phyloP scores from a whole-genome alignment of 225 moss, liverwort and hornwort genomes.

The Straminergon stramineum region DNA sequence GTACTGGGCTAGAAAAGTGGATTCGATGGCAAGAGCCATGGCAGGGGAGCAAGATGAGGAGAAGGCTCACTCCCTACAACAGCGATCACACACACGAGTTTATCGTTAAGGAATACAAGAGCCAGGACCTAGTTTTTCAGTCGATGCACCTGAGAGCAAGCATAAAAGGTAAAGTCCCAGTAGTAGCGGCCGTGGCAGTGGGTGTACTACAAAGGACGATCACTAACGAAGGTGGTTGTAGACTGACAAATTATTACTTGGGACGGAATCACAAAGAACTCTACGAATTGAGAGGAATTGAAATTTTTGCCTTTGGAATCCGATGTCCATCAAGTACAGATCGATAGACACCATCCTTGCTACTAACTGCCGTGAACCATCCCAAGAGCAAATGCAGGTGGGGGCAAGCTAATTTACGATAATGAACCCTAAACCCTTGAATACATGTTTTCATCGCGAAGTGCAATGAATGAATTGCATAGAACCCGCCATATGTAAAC shows the following conservation, averaged over 20 bases:
- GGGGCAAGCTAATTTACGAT: too few relatives aligned
- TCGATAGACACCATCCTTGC: not conserved
- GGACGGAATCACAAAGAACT: not conserved
- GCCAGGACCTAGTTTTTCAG: too few relatives aligned
- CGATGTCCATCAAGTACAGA: too few relatives aligned
- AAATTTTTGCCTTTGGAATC: not conserved
- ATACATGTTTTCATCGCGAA: too few relatives aligned
- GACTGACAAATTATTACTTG: not conserved
- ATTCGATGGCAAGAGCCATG: not conserved
- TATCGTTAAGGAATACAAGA: not conserved
- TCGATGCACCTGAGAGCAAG: not conserved
- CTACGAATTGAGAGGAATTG: not conserved
- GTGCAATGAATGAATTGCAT: too few relatives aligned
- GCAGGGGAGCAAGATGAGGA: not conserved
- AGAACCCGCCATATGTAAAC: too few relatives aligned
- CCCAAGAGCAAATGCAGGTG: too few relatives aligned
- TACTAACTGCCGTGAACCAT: too few relatives aligned
- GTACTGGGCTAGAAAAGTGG: accelerated
- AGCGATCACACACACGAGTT: not conserved
- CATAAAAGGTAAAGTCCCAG: not conserved
- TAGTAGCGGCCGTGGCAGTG: not conserved
- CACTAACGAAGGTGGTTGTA: not conserved
- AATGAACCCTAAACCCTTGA: too few relatives aligned
- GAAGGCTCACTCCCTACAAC: not conserved
- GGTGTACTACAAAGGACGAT: not conserved